Evolutionary conservation across 1,284 basidiomycete species (phyloP), one percentile per base, ranked within the genome.

Genomic region (Rhodotorula sp.): DNA sequence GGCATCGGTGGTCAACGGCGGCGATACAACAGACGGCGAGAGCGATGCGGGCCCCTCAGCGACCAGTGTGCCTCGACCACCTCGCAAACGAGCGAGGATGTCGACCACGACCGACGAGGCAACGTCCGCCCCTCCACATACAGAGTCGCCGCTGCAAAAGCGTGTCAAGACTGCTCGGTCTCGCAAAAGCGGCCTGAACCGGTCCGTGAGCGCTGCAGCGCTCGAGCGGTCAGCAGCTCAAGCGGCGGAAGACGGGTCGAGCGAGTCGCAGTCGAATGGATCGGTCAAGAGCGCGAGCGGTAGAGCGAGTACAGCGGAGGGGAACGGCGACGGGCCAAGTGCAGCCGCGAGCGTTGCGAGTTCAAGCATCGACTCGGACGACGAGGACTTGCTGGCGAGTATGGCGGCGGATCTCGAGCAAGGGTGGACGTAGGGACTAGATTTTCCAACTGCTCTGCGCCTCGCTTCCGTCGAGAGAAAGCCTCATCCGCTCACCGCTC

Each of bases 111-210:
- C 39, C 20, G 57, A 48, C 22, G 49, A 22, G 17, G 58, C 24
- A 22, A 48, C 27, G 3, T 24, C 29, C 29, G 27, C 36, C 34
- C 55, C 49, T 2, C 8, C 22, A 3, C 36, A 51, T 5, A 66
- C 60, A 13, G 71, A 72, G 30, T 67, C 65, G 30, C 74, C 74
- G 13, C 57, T 75, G 20, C 74, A 75, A 55, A 75, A 75, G 34
- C 60, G 74, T 6, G 69, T 73, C 52, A 73, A 71, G 60, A 68
- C 68, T 15, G 67, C 71, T 1, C 64, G 68, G 7, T 59, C 59
- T 1, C 54, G 73, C 15, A 63, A 52, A n/a, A 66, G 60, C 27
- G 64, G 66, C 4, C 66, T 75, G 48, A 75, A 75, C 54, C 65
- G 63, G 10, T 71, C 68, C 17, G 55, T 73, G n/a, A 65, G 64